Percentiles rank a stretch among this genome's conserved stretches.
These are phyloP conservation scores for Polyporus arcularius DNA, from an alignment of 768 basidiomycete genomes.

Conservation along the genomic window DNA sequence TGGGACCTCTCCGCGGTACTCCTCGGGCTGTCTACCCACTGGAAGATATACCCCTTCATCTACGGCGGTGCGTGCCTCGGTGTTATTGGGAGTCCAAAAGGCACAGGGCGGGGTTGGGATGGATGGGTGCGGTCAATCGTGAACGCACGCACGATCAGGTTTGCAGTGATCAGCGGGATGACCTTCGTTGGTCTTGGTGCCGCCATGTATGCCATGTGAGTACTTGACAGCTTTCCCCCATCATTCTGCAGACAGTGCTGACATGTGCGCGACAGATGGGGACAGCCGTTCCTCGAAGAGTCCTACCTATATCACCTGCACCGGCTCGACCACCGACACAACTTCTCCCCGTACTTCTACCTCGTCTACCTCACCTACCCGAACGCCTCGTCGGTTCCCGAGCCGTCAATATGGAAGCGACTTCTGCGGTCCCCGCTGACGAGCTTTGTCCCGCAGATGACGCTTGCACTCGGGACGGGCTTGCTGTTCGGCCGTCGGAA, in stretches of 20 bases:
- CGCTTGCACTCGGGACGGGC: slow-evolving; percentile 69
- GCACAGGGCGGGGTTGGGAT: slow-evolving; percentile 21
- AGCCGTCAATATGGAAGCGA: slow-evolving; percentile 37
- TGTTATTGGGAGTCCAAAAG: slow-evolving; percentile 37
- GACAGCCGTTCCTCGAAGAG: slow-evolving; percentile 86
- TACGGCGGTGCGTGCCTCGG: slow-evolving; percentile 82
- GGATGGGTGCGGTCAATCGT: slow-evolving; percentile 44
- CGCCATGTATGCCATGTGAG: slow-evolving; percentile 76
- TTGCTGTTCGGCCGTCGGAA: slow-evolving; percentile 62
- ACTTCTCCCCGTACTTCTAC: slow-evolving; percentile 98
- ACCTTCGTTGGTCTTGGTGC: slow-evolving; percentile 66
- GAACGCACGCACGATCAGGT: slow-evolving; percentile 57
- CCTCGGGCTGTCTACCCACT: slow-evolving; percentile 85
- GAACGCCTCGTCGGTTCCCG: slow-evolving; percentile 22
- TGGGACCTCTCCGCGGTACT: slow-evolving; percentile 71
- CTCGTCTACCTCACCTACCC: slow-evolving; percentile 89
- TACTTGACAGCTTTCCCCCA: slow-evolving; percentile 2
- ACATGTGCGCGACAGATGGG: slow-evolving; percentile 66
- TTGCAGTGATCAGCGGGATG: slow-evolving; percentile 65
- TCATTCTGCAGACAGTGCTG: neutral
- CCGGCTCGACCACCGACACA: slow-evolving; percentile 94
- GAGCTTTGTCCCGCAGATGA: slow-evolving; percentile 84
- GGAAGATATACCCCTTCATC: slow-evolving; percentile 96
- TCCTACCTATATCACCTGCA: slow-evolving; percentile 92
- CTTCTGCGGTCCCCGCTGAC: slow-evolving; percentile 71